phyloP scores from a whole-genome alignment of 257 asterid species.

The Cynanchum wilfordii region DNA sequence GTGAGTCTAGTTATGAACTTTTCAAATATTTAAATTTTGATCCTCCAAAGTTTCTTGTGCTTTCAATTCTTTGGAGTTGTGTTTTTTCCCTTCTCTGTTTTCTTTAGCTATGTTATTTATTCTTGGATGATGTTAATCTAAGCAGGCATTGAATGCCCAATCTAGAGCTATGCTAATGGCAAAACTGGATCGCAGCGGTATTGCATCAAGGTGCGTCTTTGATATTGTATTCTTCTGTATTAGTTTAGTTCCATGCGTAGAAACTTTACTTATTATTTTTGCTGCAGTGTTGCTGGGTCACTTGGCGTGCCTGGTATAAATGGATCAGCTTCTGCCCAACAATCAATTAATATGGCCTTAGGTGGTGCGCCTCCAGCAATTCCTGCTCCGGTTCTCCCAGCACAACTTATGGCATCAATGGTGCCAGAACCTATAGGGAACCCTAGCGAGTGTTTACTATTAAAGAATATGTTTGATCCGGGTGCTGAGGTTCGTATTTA shows the following conservation, averaged over 20 bases:
- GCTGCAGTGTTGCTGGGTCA: conserved; percentile 58
- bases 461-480: conserved; percentile 98
- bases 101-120: not conserved
- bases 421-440: conserved; percentile 85
- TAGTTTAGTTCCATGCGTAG: not conserved
- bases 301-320: conserved; percentile 62
- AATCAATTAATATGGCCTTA: conserved; percentile 57
- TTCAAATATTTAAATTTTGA: not conserved
- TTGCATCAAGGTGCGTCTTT: conserved; percentile 61
- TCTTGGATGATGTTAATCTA: not conserved
- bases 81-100: not conserved
- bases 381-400: conserved; percentile 43
- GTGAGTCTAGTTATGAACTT: not conserved
- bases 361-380: conserved; percentile 50
- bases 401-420: conserved; percentile 50
- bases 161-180: conserved; percentile 97
- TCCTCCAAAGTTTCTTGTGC: not conserved
- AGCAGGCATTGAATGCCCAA: conserved; percentile 89
- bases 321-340: conserved; percentile 63
- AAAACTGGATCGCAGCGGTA: conserved; percentile 91
- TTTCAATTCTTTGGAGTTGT: not conserved
- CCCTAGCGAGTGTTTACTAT: conserved; percentile 88
- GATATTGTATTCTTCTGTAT: not conserved
- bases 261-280: conserved; percentile 13
- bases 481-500: conserved; percentile 64